phyloP scores from a whole-genome alignment of 805 yeast species.

The Wickerhamiella shivajii region DNA sequence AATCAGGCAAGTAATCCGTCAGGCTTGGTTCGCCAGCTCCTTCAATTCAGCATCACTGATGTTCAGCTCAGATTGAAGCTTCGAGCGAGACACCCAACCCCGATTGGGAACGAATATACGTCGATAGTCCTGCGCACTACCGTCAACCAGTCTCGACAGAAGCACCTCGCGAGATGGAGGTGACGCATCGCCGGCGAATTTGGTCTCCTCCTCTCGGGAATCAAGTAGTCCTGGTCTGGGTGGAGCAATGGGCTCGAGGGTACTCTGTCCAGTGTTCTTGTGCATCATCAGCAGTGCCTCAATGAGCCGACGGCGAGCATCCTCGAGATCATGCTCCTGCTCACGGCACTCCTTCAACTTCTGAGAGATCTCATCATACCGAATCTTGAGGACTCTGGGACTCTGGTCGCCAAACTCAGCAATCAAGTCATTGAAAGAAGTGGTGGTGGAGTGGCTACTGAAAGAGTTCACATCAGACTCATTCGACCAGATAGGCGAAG shows the following conservation, averaged over 20 bases:
- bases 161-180: conserved; percentile 6
- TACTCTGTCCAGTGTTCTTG: neutral
- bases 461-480: too few relatives aligned
- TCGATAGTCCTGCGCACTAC: conserved; percentile 6
- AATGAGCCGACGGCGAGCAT: conserved; percentile 1
- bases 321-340: conserved; percentile 1
- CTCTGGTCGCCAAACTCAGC: neutral
- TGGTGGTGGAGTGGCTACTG: too few relatives aligned
- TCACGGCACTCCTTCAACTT: conserved; percentile 7
- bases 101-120: conserved; percentile 9
- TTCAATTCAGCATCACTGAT: conserved; percentile 6
- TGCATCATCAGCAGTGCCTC: neutral
- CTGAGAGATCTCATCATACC: conserved; percentile 2
- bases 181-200: neutral
- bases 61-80: conserved; percentile 7
- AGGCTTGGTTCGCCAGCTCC: neutral
- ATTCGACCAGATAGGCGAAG: too few relatives aligned
- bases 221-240: too few relatives aligned
- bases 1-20: neutral
- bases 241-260: conserved; percentile 1
- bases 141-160: conserved; percentile 6
- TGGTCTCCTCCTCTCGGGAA: neutral
- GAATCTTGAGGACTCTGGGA: conserved; percentile 2
- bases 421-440: too few relatives aligned
- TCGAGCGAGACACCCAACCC: conserved; percentile 8